Evolutionary conservation across 805 yeast genomes (phyloP), one percentile per base, ranked within the genome.

Genomic region (Saturnispora besseyi): DNA sequence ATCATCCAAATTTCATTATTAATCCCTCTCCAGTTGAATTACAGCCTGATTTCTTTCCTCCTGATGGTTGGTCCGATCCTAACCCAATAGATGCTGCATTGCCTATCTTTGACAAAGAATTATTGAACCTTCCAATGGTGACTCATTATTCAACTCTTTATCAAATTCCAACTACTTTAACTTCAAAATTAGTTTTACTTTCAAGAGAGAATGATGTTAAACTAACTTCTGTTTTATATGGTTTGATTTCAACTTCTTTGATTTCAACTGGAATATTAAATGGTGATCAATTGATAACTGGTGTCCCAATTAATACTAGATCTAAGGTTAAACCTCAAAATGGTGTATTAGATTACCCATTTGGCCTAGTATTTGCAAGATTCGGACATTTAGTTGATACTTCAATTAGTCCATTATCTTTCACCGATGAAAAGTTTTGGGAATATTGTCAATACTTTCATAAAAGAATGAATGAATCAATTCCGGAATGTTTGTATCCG

Each of bases 231-330:
- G 45, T 46, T 1, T n/a, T 53, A 1, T 53, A 49, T 37, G 46
- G 49, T 2, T 21, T 53, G 9, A 42, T 47, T 18, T n/a, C 51
- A 1, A 44, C 48, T n/a, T 15, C 49, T 1, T 30, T 53, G 30
- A 26, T 38, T 22, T n/a, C 41, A 7, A 12, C 33, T 13, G 33
- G 28, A 2, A 32, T 41, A 15, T 38, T 41, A 10, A 48, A 43
- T 15, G 41, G 46, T 13, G 18, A 36, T 7, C 13, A 32, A 8
- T 45, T 50, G 13, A 44, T 44, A 15, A 32, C 51, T 11, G 38
- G 49, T 46, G 45, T 53, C 11, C 53, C 54, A 12, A 47, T 53
- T 2, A 53, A 53, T 21, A 32, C 44, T 1, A 46, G 56, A 33
- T 43, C 48, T 11, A 11, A 11, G 3, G 46, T 41, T 8, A 18